A percentile compares a stretch with the other conserved stretches of the same genome.
These are phyloP conservation scores for Gentiana macrophylla DNA, from an alignment of 257 asterid species.

Conservation along the genomic window DNA sequence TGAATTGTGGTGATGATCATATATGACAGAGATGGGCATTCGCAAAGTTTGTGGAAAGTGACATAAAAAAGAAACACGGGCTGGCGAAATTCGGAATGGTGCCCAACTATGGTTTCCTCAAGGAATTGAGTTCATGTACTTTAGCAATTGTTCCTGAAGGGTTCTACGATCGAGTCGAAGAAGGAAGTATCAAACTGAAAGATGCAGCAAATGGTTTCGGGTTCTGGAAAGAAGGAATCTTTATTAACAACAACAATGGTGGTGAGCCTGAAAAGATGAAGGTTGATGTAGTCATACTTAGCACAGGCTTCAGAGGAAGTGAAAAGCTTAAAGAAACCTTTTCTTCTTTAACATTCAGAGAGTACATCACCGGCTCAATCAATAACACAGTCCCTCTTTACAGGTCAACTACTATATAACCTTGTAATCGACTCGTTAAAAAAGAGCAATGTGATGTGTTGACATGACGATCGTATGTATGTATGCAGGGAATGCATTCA, in stretches of 20 bases:
- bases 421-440: no score
- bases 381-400: conserved; percentile 26
- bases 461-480: no score
- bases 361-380: conserved; percentile 15
- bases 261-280: conserved; percentile 6
- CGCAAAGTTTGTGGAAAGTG: no score
- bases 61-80: conserved; percentile 1
- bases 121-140: conserved; percentile 26
- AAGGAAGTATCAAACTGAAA: conserved; percentile 35
- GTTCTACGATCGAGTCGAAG: conserved; percentile 38
- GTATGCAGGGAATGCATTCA: conserved; percentile 32
- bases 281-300: conserved; percentile 33
- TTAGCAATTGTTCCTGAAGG: conserved; percentile 30
- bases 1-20: background rate
- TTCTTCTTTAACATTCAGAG: conserved; percentile 15
- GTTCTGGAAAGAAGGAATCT: conserved; percentile 30
- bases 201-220: conserved; percentile 3
- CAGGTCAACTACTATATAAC: conserved; percentile 15
- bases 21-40: conserved; percentile 36
- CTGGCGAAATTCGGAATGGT: conserved; percentile 30
- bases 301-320: conserved; percentile 38
- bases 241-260: conserved; percentile 14
- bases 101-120: conserved; percentile 36
- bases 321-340: conserved; percentile 29
- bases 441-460: no score